These are phyloP conservation scores for Cladosporium oxysporum DNA, from an alignment of 2,329 filamentous ascomycete species.

Conservation along the genomic window DNA sequence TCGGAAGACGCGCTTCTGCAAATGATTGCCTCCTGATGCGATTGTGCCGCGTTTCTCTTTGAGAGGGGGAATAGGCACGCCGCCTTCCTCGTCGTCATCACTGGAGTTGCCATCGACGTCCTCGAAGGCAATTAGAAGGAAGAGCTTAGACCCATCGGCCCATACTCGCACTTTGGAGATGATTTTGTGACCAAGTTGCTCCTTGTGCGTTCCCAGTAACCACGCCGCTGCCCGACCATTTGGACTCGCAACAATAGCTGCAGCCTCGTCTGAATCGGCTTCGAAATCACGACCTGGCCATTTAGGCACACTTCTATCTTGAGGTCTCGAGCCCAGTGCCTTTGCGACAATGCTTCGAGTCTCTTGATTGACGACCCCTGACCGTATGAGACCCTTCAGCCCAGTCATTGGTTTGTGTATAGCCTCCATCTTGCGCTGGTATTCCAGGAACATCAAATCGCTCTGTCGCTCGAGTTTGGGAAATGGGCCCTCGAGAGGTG, in stretches of 20 bases:
- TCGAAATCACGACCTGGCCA: conserved; percentile 9
- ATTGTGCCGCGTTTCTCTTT: background rate
- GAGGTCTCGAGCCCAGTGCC: background rate
- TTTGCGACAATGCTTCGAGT: background rate
- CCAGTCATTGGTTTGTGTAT: background rate
- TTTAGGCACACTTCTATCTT: background rate
- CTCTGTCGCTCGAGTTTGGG: conserved; percentile 5
- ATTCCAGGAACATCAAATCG: conserved; percentile 12
- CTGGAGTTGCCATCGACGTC: background rate
- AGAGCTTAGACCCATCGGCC: background rate
- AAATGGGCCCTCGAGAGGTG: background rate
- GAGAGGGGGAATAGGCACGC: background rate
- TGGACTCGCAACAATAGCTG: conserved; percentile 4
- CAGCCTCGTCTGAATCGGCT: background rate
- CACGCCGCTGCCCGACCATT: conserved; percentile 7
- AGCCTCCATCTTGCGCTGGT: background rate
- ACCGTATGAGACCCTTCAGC: conserved; percentile 1
- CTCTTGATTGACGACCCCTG: background rate
- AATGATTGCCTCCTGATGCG: background rate
- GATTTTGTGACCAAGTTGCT: conserved; percentile 10
- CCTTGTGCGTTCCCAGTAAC: conserved; percentile 2
- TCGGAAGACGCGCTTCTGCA: background rate
- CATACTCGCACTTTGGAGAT: conserved; percentile 1
- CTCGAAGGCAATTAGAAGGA: conserved; percentile 2
- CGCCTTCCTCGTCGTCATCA: conserved; percentile 8